Base-by-base conservation (phyloP, 164 flowering plant species). In the Chimonanthus praecox region DNA sequence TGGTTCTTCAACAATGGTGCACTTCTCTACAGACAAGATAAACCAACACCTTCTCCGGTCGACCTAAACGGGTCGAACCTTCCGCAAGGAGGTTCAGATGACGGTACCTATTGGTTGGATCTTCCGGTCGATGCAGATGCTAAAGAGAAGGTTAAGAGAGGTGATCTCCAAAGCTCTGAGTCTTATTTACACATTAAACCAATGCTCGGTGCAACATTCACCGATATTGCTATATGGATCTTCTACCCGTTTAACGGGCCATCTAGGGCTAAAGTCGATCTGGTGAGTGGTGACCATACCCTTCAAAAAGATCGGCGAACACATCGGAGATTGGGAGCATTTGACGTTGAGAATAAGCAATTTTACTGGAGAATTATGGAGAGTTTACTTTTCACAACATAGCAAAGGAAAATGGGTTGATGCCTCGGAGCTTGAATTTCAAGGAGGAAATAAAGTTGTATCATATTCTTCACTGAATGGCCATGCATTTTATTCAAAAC, bases 1-100 rank as follows among this genome's bases (percentile, higher is more conserved):
- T 94, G 98, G 98, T 90, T 75, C 77, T 94, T 94, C 76, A 58
- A 18, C 47, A 91, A 87, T 78, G 97, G 97, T 6, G 95, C 92
- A 5, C 67, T 84, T 43, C 75, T 94, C 3, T 87, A 83, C 67
- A 78, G 78, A 46, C 75, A 82, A 61, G 91, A 89, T 1, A 80
- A 87, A 1, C 79, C 89, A 0, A 82, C 80, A 0, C 97, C 96
- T 0, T 64, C 72, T 46, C 60, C 72, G 1, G 79, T 94, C 45
- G 85, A 88, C 9, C 69, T 91, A 1, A 74, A 71, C 0, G 97
- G 98, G 18, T 78, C 88, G 3, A 92, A 90, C 78, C 95, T 94
- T 72, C 97, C 98, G 7, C 90, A 83, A 73, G 97, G 85, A 46
- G 97, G 93, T 16, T 73, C 88, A 0, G 84, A 89, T 58, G 97